phyloP scores from a whole-genome alignment of 345 rosid genomes.

The Gossypium herbaceum region DNA sequence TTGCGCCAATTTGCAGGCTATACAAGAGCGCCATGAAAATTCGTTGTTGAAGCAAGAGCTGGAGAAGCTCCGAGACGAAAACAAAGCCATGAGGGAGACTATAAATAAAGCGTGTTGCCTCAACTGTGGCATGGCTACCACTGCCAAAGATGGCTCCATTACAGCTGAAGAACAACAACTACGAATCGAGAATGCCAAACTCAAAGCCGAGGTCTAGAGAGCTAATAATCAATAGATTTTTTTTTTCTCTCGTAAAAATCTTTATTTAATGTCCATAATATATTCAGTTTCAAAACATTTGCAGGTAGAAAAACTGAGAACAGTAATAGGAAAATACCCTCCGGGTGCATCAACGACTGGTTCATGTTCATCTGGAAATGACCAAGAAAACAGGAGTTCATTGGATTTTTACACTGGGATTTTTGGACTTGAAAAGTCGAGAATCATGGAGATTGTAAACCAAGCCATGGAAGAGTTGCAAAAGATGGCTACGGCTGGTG shows the following conservation, averaged over 20 bases:
- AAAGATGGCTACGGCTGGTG: slow-evolving; percentile 70
- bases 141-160: slow-evolving; percentile 41
- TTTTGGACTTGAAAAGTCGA: slow-evolving; percentile 71
- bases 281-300: not conserved
- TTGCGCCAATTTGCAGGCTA: slow-evolving; percentile 42
- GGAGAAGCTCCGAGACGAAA: slow-evolving; percentile 84
- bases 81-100: slow-evolving; percentile 80
- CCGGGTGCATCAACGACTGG: slow-evolving; percentile 41
- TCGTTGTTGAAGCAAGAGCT: slow-evolving; percentile 75
- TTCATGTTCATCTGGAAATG: slow-evolving; percentile 60
- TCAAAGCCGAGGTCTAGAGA: slow-evolving; percentile 64
- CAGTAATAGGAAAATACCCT: slow-evolving; percentile 50
- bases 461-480: slow-evolving; percentile 79
- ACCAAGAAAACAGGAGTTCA: slow-evolving; percentile 67
- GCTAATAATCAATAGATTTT: not conserved
- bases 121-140: slow-evolving; percentile 66
- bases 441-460: slow-evolving; percentile 62
- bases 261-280: not conserved
- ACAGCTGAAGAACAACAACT: slow-evolving; percentile 62
- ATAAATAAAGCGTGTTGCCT: slow-evolving; percentile 74
- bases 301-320: slow-evolving; percentile 72
- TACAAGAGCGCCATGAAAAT: slow-evolving; percentile 96
- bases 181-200: slow-evolving; percentile 80
- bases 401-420: slow-evolving; percentile 74
- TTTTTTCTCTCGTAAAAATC: not conserved